A percentile compares a stretch with the other conserved stretches of the same genome.
These are phyloP conservation scores for Alternaria brassicicola DNA, from an alignment of 2,329 filamentous ascomycete genomes.

Conservation along the genomic window DNA sequence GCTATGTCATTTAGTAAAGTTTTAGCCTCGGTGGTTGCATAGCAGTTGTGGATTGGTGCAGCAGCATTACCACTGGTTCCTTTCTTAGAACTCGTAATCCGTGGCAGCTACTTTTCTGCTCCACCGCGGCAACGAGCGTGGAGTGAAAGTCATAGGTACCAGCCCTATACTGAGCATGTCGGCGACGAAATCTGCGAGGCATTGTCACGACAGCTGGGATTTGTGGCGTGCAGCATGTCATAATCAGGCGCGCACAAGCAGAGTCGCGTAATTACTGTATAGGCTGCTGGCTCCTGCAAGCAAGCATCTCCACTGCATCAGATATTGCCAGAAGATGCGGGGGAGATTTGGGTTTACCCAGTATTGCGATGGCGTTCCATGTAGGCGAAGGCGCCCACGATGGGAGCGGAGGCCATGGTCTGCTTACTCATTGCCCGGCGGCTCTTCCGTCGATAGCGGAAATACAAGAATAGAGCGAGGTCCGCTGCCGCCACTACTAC, in stretches of 20 bases:
- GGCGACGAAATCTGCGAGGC: conserved; percentile 2
- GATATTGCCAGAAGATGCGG: conserved; percentile 18
- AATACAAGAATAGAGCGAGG: conserved; percentile 9
- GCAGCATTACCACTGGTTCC: conserved; percentile 16
- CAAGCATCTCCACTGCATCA: conserved; percentile 24
- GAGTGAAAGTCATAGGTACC: conserved; percentile 17
- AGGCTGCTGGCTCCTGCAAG: not conserved
- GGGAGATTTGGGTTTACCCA: conserved; percentile 17
- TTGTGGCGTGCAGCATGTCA: not conserved
- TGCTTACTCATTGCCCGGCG: not conserved
- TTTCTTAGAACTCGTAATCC: conserved; percentile 35
- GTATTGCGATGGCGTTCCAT: conserved; percentile 1
- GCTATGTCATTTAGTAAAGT: conserved; percentile 26
- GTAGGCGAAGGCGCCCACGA: not conserved
- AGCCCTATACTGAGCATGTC: conserved; percentile 25
- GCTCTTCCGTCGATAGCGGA: conserved; percentile 2
- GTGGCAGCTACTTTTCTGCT: conserved; percentile 32
- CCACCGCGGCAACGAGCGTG: conserved; percentile 9
- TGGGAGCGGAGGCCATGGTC: not conserved
- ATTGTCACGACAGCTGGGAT: not conserved
- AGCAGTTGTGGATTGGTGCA: conserved; percentile 13
- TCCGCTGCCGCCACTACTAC: not conserved
- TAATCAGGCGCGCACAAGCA: conserved; percentile 3
- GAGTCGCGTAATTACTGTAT: conserved; percentile 17
- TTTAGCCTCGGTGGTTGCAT: conserved; percentile 28